Base-by-base conservation (phyloP, 2,329 filamentous ascomycete genomes). In the Xylariaceae sp. region DNA sequence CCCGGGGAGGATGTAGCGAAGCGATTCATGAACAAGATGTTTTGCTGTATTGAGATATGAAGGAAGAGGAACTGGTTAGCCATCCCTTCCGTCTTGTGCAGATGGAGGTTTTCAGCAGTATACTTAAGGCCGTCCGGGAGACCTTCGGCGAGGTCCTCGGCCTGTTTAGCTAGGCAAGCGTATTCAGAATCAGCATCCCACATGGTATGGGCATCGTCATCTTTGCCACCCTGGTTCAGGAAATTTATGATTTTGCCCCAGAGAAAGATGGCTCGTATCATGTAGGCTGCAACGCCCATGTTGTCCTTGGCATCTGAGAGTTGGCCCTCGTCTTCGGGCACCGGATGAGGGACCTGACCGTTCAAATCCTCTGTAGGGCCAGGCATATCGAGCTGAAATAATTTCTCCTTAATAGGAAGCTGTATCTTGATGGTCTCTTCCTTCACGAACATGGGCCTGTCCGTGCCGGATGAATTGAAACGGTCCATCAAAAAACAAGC, bases 401-500 rank as follows among this genome's bases (percentile, higher is more conserved):
- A 83, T 37, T 83, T 83, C 62, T 98, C 93, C 59, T 87, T 90
- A 54, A 96, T 87, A 0, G 93, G 93, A 18, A 98, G 68, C 49
- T 93, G 91, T 13, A 96, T 88, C 52, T 89, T 84, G 47, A 97
- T 78, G 41, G 87, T 88, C 51, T 93, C 87, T 62, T 96, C 89
- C 51, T 87, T 85, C 41, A 95, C 85, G 53, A 96, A 95, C 39
- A 89, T 87, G 16, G 93, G 93, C 29, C 91, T 78, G 56, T 96
- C 90, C 2, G 89, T 94, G 2, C 93, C 91, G 1, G 90, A 96
- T 0, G 91, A 96, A 64, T 94, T 96, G 71, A 96, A 96, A 0
- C 91, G 82, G 61, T 98, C 93, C 90, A 97, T 96, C 42, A 96
- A 65, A 57, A 95, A 95, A 60, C 91, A 97, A 11, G 90, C 87